These are phyloP conservation scores for Russula emetica DNA, from an alignment of 768 basidiomycete genomes.

Conservation along the genomic window DNA sequence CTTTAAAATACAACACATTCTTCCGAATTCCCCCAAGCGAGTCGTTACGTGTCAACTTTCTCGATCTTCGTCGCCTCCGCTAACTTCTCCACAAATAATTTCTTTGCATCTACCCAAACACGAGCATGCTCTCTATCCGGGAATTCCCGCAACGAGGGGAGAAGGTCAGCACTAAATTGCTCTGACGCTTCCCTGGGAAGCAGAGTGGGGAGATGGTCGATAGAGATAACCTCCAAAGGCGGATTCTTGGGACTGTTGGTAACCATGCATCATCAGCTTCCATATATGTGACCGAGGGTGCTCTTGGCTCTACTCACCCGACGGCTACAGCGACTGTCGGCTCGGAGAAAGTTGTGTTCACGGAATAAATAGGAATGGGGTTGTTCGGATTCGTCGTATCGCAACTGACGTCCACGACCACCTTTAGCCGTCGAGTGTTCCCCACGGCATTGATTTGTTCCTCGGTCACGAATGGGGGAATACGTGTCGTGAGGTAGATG, in stretches of 20 bases:
- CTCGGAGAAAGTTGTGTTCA: conserved; percentile 91
- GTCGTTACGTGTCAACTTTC: conserved; percentile 26
- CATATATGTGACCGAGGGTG: background rate
- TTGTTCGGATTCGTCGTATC: conserved; percentile 99
- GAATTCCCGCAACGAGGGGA: conserved; percentile 78
- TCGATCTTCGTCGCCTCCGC: conserved; percentile 44
- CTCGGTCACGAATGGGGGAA: conserved; percentile 76
- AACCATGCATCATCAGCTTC: conserved; percentile 26
- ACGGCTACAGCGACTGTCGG: conserved; percentile 87
- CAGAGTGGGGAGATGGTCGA: conserved; percentile 94
- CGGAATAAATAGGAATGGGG: conserved; percentile 89
- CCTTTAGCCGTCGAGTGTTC: conserved; percentile 56
- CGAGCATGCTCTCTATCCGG: conserved; percentile 60
- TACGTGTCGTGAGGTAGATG: conserved; percentile 87
- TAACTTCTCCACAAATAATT: conserved; percentile 67
- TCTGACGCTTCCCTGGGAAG: conserved; percentile 95
- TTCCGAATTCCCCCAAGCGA: background rate
- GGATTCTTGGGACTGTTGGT: conserved; percentile 54
- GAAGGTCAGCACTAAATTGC: conserved; percentile 84
- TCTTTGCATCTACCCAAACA: conserved; percentile 88
- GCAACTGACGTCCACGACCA: conserved; percentile 97
- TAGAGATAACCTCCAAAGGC: conserved; percentile 80
- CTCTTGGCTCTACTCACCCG: conserved; percentile 47
- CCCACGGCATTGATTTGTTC: conserved; percentile 74
- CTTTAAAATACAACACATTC: background rate